Conservation (phyloP, 306 rosid genomes). For the cucumber (Cucumis sativus) region Cucumber_9930_V3 NC_026658.2:3518001-3518500, state of each 20-base stretch:
- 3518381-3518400: too few relatives aligned
- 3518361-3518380: too few relatives aligned
- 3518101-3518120: neutral
- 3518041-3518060: neutral
- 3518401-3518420: too few relatives aligned
- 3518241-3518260: neutral
- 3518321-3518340: too few relatives aligned
- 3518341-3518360: too few relatives aligned
- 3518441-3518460: too few relatives aligned
- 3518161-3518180: neutral
- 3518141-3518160: neutral
- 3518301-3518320: neutral
- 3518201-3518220: neutral
- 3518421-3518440: too few relatives aligned
- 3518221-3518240: neutral
- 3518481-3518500: too few relatives aligned
- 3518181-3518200: constrained; percentile 1
- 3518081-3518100: neutral
- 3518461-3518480: too few relatives aligned
- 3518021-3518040: neutral
- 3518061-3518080: neutral
- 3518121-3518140: neutral
- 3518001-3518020: too few relatives aligned
- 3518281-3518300: neutral
- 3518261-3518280: neutral